These are phyloP conservation scores for Scenedesmus sp. DNA, from an alignment of 163 green algal genomes.

Conservation along the genomic window DNA sequence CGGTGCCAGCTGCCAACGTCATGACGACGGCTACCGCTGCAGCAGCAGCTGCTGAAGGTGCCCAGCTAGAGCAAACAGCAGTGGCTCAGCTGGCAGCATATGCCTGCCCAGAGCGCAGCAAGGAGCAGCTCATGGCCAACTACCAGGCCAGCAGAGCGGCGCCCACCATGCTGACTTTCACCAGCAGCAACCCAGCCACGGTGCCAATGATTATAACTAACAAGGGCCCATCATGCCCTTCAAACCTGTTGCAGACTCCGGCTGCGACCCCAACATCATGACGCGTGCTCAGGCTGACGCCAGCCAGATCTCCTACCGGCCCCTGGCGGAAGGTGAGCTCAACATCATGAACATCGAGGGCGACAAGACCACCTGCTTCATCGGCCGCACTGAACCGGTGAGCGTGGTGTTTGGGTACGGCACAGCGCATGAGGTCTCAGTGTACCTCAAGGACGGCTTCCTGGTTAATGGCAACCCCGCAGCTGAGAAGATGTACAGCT, in stretches of 20 bases:
- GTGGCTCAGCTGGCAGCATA: neutral
- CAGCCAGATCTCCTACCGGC: neutral
- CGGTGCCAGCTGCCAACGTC: no score
- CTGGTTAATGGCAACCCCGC: neutral
- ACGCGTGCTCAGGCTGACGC: neutral
- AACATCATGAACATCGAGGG: neutral
- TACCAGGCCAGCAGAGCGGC: neutral
- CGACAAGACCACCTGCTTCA: neutral
- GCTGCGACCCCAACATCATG: neutral
- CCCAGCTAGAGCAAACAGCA: neutral
- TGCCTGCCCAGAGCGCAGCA: neutral
- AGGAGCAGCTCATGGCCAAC: neutral
- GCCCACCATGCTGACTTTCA: neutral
- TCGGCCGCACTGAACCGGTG: neutral
- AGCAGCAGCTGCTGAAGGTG: neutral
- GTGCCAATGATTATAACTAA: neutral
- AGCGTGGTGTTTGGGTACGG: neutral
- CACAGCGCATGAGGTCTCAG: neutral
- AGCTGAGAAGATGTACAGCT: neutral
- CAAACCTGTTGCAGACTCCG: neutral
- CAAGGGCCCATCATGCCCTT: neutral
- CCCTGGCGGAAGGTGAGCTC: neutral
- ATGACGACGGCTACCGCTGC: no score
- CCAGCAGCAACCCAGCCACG: neutral
- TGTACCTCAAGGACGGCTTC: neutral